A percentile compares a stretch with the other conserved stretches of the same genome.
Conservation (phyloP, 441 rosid species). For the Kokia cookei region DNA sequence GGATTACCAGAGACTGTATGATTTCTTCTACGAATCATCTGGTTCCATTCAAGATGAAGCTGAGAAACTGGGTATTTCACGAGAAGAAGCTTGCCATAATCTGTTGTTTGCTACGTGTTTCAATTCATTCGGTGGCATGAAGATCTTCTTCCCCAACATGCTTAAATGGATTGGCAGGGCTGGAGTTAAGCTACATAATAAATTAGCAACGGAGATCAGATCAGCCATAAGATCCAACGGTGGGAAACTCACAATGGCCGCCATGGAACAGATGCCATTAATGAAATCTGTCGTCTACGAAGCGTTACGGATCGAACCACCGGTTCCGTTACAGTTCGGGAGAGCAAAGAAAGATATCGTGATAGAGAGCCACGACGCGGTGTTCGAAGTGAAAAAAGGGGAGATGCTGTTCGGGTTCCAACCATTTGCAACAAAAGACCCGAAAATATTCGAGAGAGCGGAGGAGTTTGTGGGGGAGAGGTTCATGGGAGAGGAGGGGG, state of each 20-base stretch:
- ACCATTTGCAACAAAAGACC: constrained; percentile 65
- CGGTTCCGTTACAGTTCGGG: constrained; percentile 62
- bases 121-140: constrained; percentile 67
- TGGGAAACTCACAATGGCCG: constrained; percentile 51
- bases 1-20: constrained; percentile 53
- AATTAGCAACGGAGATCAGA: constrained; percentile 56
- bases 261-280: constrained; percentile 58
- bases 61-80: constrained; percentile 39
- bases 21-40: constrained; percentile 44
- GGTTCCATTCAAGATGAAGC: constrained; percentile 51
- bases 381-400: constrained; percentile 56
- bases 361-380: constrained; percentile 64
- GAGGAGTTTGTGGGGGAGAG: constrained; percentile 66
- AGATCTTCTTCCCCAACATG: constrained; percentile 43
- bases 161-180: constrained; percentile 55
- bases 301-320: constrained; percentile 64
- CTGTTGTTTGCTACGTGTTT: constrained; percentile 60
- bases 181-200: constrained; percentile 42
- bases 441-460: constrained; percentile 50
- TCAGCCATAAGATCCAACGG: constrained; percentile 42
- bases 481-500: constrained; percentile 76
- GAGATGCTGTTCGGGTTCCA: constrained; percentile 69
- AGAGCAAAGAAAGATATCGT: constrained; percentile 55
- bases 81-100: constrained; percentile 70
- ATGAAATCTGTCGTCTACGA: constrained; percentile 67